These are phyloP conservation scores for Halophytophthora polymorphica DNA, from an alignment of 352 stramenopile genomes.

Conservation along the genomic window DNA sequence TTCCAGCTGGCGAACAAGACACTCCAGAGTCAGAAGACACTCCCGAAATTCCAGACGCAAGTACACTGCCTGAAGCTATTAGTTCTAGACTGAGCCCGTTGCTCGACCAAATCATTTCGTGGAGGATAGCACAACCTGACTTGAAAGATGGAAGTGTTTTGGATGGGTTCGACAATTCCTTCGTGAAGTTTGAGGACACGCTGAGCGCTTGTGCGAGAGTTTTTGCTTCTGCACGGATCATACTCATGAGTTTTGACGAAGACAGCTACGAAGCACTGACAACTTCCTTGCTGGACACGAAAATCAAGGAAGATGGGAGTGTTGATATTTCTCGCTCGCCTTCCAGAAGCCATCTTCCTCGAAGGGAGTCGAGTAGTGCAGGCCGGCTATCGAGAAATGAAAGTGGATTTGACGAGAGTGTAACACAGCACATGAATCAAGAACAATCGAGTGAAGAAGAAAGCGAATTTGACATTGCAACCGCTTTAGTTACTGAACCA, in stretches of 20 bases:
- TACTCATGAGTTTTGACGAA: slow-evolving; percentile 66
- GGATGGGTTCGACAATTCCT: slow-evolving; percentile 69
- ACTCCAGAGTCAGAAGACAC: slow-evolving; percentile 19
- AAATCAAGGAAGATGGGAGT: background rate
- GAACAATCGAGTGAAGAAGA: background rate
- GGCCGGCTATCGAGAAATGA: slow-evolving; percentile 4
- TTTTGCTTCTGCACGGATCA: slow-evolving; percentile 39
- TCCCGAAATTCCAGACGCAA: slow-evolving; percentile 3
- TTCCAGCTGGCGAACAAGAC: slow-evolving; percentile 7
- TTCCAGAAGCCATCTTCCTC: slow-evolving; percentile 8
- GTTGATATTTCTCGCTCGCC: slow-evolving; percentile 1
- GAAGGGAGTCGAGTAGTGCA: slow-evolving; percentile 9
- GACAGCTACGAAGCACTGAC: slow-evolving; percentile 60
- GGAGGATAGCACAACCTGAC: slow-evolving; percentile 60
- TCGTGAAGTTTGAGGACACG: slow-evolving; percentile 35
- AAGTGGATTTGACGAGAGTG: background rate
- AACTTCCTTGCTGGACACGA: slow-evolving; percentile 10
- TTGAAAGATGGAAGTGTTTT: slow-evolving; percentile 64
- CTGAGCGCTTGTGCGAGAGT: slow-evolving; percentile 37
- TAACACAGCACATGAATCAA: background rate
- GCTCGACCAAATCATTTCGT: slow-evolving; percentile 57
- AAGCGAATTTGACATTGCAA: background rate
- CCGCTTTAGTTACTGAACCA: slow-evolving; percentile 2
- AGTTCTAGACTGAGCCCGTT: slow-evolving; percentile 29
- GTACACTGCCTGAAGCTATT: slow-evolving; percentile 1